Conservation (phyloP, 2,329 filamentous ascomycete genomes). For the Fusarium continuum region DNA sequence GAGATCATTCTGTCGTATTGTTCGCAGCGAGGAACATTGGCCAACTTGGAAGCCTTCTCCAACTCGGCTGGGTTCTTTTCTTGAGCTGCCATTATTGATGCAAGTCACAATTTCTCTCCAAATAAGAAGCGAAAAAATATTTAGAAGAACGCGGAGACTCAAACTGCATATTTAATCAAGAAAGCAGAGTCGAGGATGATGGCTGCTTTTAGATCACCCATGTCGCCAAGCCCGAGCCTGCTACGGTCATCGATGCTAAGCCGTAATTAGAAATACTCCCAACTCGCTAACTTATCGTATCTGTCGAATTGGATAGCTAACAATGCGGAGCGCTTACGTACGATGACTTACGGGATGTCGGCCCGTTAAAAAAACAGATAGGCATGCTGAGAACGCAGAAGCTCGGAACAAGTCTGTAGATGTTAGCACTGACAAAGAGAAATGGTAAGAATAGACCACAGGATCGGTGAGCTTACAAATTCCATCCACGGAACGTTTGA, state of each 20-base stretch:
- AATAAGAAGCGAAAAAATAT: no score
- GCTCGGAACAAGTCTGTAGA: slow-evolving; percentile 27
- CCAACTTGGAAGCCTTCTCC: slow-evolving; percentile 44
- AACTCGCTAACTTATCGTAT: neutral
- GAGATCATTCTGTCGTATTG: slow-evolving; percentile 73
- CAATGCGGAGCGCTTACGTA: neutral
- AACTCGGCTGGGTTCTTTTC: slow-evolving; percentile 22
- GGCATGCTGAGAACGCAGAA: slow-evolving; percentile 27
- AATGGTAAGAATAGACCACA: no score
- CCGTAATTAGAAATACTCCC: slow-evolving; percentile 18
- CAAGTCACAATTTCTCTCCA: no score
- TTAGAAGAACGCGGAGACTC: rapidly evolving
- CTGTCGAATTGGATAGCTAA: neutral
- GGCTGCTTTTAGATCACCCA: neutral
- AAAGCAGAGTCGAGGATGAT: rapidly evolving
- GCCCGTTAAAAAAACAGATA: slow-evolving; percentile 33
- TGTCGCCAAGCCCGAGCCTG: neutral
- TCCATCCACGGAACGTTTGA: slow-evolving; percentile 44
- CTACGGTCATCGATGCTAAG: neutral
- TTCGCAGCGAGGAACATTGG: slow-evolving; percentile 65
- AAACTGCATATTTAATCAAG: rapidly evolving
- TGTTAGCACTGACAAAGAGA: neutral
- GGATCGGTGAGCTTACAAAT: slow-evolving; percentile 32
- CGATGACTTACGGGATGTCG: neutral
- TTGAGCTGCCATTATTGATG: slow-evolving; percentile 14